A percentile compares a stretch with the other conserved stretches of the same genome.
Evolutionary conservation across 345 rosid genomes (phyloP).

Genomic region (Hibiscus mutabilis): DNA sequence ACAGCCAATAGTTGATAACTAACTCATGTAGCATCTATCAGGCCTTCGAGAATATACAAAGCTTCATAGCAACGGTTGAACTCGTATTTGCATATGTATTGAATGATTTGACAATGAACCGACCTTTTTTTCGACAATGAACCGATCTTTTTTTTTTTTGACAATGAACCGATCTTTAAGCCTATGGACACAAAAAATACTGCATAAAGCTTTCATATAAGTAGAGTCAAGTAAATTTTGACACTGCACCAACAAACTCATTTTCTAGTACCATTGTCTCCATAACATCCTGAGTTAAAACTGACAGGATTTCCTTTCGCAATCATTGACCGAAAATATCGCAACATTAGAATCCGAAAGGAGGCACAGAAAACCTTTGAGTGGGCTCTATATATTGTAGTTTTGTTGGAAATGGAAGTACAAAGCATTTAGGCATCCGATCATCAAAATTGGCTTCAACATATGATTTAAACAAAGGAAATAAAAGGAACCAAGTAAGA

Average conservation of each 20-base stretch:
- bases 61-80: neutral
- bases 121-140: too few relatives aligned
- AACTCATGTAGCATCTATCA: too few relatives aligned
- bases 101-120: neutral
- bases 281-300: neutral
- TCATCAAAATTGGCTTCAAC: neutral
- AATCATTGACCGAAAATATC: neutral
- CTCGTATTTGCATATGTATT: neutral
- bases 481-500: constrained; percentile 12
- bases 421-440: neutral
- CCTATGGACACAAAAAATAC: neutral
- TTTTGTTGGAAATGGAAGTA: neutral
- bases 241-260: neutral
- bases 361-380: neutral
- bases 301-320: neutral
- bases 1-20: too few relatives aligned
- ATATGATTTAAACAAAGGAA: neutral
- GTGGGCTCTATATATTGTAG: neutral
- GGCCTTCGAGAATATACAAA: neutral
- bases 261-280: neutral
- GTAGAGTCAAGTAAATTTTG: neutral
- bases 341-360: neutral
- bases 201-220: neutral
- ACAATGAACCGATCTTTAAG: too few relatives aligned
- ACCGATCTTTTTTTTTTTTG: too few relatives aligned